Percentiles rank a stretch among this genome's conserved stretches.
Evolutionary conservation across 73 alveolate species (phyloP).

Genomic region (Paraurostyla sp.): DNA sequence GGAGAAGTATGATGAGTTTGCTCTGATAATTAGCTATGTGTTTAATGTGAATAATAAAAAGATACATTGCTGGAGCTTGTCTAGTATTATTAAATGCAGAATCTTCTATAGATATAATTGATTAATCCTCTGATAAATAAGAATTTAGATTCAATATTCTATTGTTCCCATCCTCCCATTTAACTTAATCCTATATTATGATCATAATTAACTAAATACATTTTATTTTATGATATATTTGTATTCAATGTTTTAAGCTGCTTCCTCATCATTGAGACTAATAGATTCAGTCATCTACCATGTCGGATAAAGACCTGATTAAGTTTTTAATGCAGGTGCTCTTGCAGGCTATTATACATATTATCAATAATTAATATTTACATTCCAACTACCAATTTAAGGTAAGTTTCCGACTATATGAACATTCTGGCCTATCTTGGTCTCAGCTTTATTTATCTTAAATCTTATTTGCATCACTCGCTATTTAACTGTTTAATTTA

Average conservation of each 20-base stretch:
- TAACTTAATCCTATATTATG: neutral
- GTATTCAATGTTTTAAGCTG: slow-evolving; percentile 29
- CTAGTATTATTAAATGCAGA: neutral
- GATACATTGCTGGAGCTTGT: neutral
- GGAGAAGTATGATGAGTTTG: too few species aligned
- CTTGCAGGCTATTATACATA: neutral
- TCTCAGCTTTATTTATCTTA: slow-evolving; percentile 6
- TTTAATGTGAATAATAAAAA: neutral
- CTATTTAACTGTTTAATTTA: neutral
- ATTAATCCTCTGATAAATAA: neutral
- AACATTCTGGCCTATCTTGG: slow-evolving; percentile 37
- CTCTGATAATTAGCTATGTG: neutral
- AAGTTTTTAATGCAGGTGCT: neutral
- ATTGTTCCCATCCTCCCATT: slow-evolving; percentile 63
- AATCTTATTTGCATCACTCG: slow-evolving; percentile 48
- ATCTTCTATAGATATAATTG: neutral
- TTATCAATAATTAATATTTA: neutral
- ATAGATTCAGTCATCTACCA: neutral
- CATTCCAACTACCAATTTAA: slow-evolving; percentile 16
- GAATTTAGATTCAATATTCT: neutral
- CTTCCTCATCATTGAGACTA: neutral
- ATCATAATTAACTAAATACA: too few species aligned
- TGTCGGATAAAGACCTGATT: neutral
- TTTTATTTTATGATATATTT: slow-evolving; percentile 50
- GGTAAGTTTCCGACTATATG: slow-evolving; percentile 27